Evolutionary conservation across 495 filamentous ascomycete genomes (phyloP), one percentile per base, ranked within the genome.

Genomic region (Talaromyces thailandensis): DNA sequence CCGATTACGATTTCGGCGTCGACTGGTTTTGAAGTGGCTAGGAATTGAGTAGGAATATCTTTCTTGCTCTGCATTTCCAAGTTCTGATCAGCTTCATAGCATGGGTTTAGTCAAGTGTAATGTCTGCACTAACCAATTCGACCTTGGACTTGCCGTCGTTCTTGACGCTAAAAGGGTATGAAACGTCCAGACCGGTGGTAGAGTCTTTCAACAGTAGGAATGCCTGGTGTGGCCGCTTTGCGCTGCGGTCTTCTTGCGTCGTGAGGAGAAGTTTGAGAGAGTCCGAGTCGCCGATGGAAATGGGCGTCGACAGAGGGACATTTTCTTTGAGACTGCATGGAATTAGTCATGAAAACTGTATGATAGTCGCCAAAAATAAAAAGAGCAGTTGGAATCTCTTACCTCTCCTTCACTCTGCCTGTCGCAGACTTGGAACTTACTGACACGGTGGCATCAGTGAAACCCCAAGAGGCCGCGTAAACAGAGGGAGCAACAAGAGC

Each of bases 201-300:
- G 82, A 75, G 64, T 97, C 92, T 64, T 85, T 84, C 43, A 98
- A 76, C 6, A 92, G 80, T 18, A 98, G 81, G 75, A 96, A 96
- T 2, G 92, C 91, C 72, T 98, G 94, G 74, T 98, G 94, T 63
- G 94, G 91, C 59, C 89, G 83, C 75, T 90, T 93, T 11, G 84
- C 79, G 64, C 86, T 87, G 70, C 85, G 84, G 66, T 83, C 86
- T 73, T 97, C 90, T 67, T 87, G 88, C 6, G 91, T 77, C 37
- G 91, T 94, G 62, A 98, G 78, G 63, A 84, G 75, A 62, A 98
- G 75, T 77, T 94, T 96, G 67, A 98, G 81, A 40, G 84, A 86
- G 66, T 97, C 91, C 60, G 82, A 73, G 58, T 77, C 73, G 53
- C 83, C 82, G 64, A 98, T 80, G 9, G 81, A 68, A 40, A 98